Conservation (phyloP, 1,284 basidiomycete genomes). For the Tilletia indica region DNA sequence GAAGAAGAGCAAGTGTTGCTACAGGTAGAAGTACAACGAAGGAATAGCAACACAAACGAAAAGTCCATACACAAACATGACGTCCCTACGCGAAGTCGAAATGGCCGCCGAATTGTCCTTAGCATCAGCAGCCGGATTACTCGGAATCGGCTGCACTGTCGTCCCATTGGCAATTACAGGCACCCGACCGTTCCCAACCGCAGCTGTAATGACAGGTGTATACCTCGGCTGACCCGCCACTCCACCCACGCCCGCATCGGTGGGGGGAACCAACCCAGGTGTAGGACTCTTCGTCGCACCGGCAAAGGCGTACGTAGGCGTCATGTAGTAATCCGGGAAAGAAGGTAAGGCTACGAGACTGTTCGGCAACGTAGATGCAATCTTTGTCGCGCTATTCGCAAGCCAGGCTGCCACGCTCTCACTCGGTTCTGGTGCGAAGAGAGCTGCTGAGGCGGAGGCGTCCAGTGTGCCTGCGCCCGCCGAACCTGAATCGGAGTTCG, state of each 20-base stretch:
- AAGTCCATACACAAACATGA: no score
- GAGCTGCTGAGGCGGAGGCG: constrained; percentile 46
- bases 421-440: constrained; percentile 21
- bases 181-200: constrained; percentile 16
- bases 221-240: constrained; percentile 23
- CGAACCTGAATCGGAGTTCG: constrained; percentile 1
- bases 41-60: not conserved
- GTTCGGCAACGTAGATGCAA: constrained; percentile 74
- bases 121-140: constrained; percentile 27
- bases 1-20: not conserved
- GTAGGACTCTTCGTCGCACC: constrained; percentile 43
- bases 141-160: constrained; percentile 25
- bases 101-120: not conserved
- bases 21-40: not conserved
- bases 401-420: constrained; percentile 63
- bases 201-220: constrained; percentile 19
- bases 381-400: constrained; percentile 66
- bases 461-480: constrained; percentile 46
- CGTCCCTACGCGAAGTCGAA: not conserved
- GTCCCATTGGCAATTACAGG: constrained; percentile 30
- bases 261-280: constrained; percentile 24
- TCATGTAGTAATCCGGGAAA: constrained; percentile 58
- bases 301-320: constrained; percentile 71
- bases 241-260: not conserved
- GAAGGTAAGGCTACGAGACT: constrained; percentile 69